Base-by-base conservation (phyloP, 2,329 filamentous ascomycete species). In the Trichoderma atrobrunneum region DNA sequence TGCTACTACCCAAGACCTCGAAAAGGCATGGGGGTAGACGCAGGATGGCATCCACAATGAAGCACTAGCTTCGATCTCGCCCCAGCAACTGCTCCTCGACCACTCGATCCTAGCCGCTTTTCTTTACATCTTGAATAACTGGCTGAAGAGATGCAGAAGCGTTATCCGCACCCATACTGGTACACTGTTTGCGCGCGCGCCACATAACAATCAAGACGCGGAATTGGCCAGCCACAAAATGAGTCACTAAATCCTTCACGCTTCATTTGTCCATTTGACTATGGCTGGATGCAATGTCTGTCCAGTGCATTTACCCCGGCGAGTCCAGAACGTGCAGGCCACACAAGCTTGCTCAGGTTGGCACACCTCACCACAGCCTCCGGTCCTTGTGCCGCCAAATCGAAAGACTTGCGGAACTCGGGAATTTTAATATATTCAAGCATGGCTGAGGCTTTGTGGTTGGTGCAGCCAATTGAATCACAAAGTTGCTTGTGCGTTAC, bases 11-110 rank as follows among this genome's bases (percentile, higher is more conserved):
- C 59, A 28, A 65, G 21, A 18, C 30, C 63, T 66, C 21, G 24
- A 69, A 32, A 16, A 30, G 48, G 61, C 36, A 71, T 59, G 61
- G 60, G 61, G 51, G 26, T 36, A 34, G 59, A 54, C 57, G 32
- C 54, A 48, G 51, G 61, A 59, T 36, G 69, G 69, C 69, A 71
- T 71, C 61, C 51, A 54, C 69, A 36, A 36, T 30, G 63, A n/a
- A 66, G 54, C 56, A 61, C 63, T 68, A 72, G 70, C 63, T 51
- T 72, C 63, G 63, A 68, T 72, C 70, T 68, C 56, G 43, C 39
- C 61, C 32, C 28, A 57, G 63, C 48, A 34, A 59, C 51, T 48
- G 34, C 56, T 68, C 39, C 36, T 60, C 26, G 28, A 60, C 64
- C 51, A 28, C 65, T 60, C 18, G 54, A 51, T 60, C 54, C 28